Evolutionary conservation across 2,329 filamentous ascomycete genomes (phyloP).

Genomic region (Xylaria polymorpha): DNA sequence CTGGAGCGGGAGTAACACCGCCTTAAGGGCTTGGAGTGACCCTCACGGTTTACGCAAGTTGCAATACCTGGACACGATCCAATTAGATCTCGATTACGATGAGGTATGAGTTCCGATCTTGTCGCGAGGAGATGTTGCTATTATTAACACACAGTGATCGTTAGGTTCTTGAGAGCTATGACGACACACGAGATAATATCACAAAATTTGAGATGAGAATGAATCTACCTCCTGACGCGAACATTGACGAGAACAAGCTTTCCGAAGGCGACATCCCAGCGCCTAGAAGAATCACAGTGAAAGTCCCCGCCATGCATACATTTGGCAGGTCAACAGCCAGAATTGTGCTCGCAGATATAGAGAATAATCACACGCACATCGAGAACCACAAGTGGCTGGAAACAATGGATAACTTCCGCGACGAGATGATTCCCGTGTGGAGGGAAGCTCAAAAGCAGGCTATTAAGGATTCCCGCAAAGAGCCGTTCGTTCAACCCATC

Average conservation of each 20-base stretch:
- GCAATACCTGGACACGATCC: neutral
- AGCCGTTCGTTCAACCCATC: neutral
- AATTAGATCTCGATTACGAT: neutral
- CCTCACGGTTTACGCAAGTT: constrained; percentile 1
- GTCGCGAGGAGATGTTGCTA: neutral
- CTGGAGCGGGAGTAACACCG: constrained; percentile 14
- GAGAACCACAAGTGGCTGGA: constrained; percentile 16
- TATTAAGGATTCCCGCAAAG: neutral
- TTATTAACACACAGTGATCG: neutral
- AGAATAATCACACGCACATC: neutral
- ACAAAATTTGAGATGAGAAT: neutral
- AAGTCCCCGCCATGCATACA: neutral
- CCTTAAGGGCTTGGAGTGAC: constrained; percentile 11
- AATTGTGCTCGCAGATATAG: neutral
- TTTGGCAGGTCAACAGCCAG: constrained; percentile 4
- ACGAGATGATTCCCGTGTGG: constrained; percentile 13
- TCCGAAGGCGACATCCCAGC: neutral
- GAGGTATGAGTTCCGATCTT: constrained; percentile 6
- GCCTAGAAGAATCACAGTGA: neutral
- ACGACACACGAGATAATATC: neutral
- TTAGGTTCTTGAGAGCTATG: constrained; percentile 8
- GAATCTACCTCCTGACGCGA: neutral
- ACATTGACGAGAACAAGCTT: neutral
- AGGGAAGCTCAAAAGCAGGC: constrained; percentile 2
- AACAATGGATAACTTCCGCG: constrained; percentile 14